phyloP scores from a whole-genome alignment of 768 basidiomycete species.

The Dentipellis fragilis region DNA sequence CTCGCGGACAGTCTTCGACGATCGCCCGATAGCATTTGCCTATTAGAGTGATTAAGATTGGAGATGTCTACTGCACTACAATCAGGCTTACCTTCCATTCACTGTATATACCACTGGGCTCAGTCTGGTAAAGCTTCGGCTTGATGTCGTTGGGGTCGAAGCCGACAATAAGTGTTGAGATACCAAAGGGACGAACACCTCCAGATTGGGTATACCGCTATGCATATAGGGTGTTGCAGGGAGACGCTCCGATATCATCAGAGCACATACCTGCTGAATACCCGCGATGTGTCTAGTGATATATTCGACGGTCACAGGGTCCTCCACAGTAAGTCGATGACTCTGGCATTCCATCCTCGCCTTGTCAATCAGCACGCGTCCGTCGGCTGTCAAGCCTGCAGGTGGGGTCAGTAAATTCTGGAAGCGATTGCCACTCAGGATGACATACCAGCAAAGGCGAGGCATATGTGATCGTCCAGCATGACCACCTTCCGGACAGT shows the following conservation, averaged over 20 bases:
- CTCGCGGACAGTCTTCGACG: constrained; percentile 96
- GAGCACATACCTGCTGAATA: constrained; percentile 79
- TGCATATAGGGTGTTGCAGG: neutral
- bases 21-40: constrained; percentile 97
- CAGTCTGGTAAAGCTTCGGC: constrained; percentile 92
- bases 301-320: constrained; percentile 96
- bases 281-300: constrained; percentile 97
- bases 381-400: constrained; percentile 91
- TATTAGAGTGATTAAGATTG: constrained; percentile 19
- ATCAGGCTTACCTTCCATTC: constrained; percentile 78
- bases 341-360: constrained; percentile 97
- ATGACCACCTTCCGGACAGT: constrained; percentile 97
- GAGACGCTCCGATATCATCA: neutral
- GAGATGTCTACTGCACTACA: neutral
- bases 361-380: constrained; percentile 95
- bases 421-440: neutral
- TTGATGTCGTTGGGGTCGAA: constrained; percentile 88
- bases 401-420: constrained; percentile 5
- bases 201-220: constrained; percentile 98
- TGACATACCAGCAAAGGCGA: constrained; percentile 88
- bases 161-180: constrained; percentile 92
- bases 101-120: constrained; percentile 95
- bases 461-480: constrained; percentile 95
- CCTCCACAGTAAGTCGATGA: constrained; percentile 94
- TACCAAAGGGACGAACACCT: constrained; percentile 96